These are phyloP conservation scores for Schizothecium vesticola DNA, from an alignment of 495 filamentous ascomycete species.

Conservation along the genomic window DNA sequence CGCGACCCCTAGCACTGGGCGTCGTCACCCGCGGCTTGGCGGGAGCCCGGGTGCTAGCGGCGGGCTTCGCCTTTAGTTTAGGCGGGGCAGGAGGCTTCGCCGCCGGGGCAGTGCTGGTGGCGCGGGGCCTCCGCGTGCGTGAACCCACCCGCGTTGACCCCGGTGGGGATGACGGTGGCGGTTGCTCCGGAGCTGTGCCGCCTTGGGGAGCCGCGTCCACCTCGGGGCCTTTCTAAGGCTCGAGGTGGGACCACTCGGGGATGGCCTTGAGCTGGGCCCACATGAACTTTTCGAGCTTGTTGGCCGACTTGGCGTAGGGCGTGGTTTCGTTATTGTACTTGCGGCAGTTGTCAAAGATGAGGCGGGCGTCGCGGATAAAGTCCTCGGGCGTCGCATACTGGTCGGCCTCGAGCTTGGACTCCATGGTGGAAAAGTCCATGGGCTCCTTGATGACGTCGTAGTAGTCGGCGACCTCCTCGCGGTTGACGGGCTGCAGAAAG, in stretches of 20 bases:
- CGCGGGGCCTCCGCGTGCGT: not conserved
- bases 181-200: not conserved
- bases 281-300: conserved; percentile 96
- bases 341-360: conserved; percentile 93
- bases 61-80: not conserved
- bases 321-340: conserved; percentile 95
- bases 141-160: not conserved
- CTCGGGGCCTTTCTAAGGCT: conserved; percentile 30
- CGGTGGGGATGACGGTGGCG: not conserved
- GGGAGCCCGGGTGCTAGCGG: not conserved
- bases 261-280: conserved; percentile 87
- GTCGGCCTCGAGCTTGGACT: conserved; percentile 89
- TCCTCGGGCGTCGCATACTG: conserved; percentile 87
- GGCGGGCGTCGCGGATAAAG: conserved; percentile 82
- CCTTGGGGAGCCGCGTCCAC: not conserved
- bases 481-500: conserved; percentile 88
- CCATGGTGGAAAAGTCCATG: conserved; percentile 97
- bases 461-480: conserved; percentile 93
- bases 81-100: not conserved
- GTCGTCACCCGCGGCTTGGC: not conserved
- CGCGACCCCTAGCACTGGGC: not conserved
- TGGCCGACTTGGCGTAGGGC: conserved; percentile 91
- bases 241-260: conserved; percentile 85
- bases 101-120: not conserved
- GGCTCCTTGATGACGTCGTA: conserved; percentile 98